Evolutionary conservation across 306 rosid species (phyloP).

Genomic region (Cicer chorassanicum): DNA sequence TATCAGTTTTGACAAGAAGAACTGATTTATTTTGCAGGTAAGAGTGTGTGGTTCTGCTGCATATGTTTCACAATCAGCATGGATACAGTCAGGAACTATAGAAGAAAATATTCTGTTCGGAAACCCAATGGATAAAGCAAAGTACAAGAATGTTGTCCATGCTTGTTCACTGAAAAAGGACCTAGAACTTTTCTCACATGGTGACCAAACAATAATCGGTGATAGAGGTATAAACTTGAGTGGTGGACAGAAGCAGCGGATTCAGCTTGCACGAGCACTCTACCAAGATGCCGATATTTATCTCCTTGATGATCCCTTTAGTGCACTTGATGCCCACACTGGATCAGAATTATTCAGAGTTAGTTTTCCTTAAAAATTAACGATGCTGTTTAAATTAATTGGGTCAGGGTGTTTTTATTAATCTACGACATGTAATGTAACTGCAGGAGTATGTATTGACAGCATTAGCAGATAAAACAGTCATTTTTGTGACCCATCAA

Average conservation of each 20-base stretch:
- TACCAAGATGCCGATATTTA: slow-evolving; percentile 97
- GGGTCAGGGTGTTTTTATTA: slow-evolving; percentile 41
- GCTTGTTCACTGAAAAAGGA: slow-evolving; percentile 94
- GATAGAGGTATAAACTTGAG: slow-evolving; percentile 94
- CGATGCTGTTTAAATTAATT: slow-evolving; percentile 42
- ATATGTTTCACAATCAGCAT: slow-evolving; percentile 90
- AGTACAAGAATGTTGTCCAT: slow-evolving; percentile 84
- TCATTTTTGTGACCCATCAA: slow-evolving; percentile 95
- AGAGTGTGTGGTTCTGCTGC: slow-evolving; percentile 85
- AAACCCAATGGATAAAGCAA: slow-evolving; percentile 83
- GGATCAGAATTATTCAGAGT: slow-evolving; percentile 78
- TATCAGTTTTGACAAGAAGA: slow-evolving; percentile 32
- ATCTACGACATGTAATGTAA: slow-evolving; percentile 42
- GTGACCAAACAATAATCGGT: slow-evolving; percentile 94
- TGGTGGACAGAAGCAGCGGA: slow-evolving; percentile 97
- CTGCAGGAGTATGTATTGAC: slow-evolving; percentile 95
- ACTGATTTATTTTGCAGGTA: slow-evolving; percentile 62
- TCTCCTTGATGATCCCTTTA: slow-evolving; percentile 98
- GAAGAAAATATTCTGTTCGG: slow-evolving; percentile 95
- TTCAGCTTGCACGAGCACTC: slow-evolving; percentile 71
- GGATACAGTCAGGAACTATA: slow-evolving; percentile 95
- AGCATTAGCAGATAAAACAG: slow-evolving; percentile 82
- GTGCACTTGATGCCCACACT: slow-evolving; percentile 98
- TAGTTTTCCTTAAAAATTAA: slow-evolving; percentile 41
- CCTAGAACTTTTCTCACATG: slow-evolving; percentile 85